Base-by-base conservation (phyloP, 202 grass and related monocot species). In the Schoenoplectus triqueter region DNA sequence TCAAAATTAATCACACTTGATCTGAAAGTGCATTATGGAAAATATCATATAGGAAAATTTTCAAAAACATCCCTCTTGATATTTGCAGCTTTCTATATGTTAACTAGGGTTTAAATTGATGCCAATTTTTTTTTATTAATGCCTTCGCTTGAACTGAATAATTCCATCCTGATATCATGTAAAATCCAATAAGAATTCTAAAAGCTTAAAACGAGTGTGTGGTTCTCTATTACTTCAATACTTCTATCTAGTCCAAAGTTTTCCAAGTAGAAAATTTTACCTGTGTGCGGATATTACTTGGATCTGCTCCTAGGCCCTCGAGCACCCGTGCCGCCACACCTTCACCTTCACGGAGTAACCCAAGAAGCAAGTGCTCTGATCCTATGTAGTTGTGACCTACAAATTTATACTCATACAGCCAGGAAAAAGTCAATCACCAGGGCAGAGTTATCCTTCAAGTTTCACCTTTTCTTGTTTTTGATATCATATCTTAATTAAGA, bases 351-450 rank as follows among this genome's bases (percentile, higher is more conserved):
- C 93, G 87, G 86, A 95, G 87, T 84, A 95, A 71, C 72, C 89
- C 90, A 85, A 95, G 93, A 88, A 95, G 90, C 89, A 95, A 89
- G 76, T 95, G 93, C 81, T 95, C 93, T 66, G 89, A 92, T 85
- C 89, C 90, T 74, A 95, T 91, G 82, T 95, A 92, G 73, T 95
- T 92, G 82, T 95, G 93, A 64, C 90, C 93, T 95, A 49, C 41
- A 79, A 17, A 84, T 71, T 85, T 41, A 14, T 44, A 40, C 7
- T 17, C 14, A 59, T 59, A 42, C 60, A 42, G 6, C 60, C 74
- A 70, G 39, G 51, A 52, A 68, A 31, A 68, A 52, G 39, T 44
- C 39, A 55, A 66, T 52, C 3, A 56, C 50, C 20, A 17, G 31
- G 19, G 18, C 20, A 83, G 46, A 69, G 54, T 56, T 8, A 21